Conservation (phyloP, 345 rosid species). For the Acer negundo region DNA sequence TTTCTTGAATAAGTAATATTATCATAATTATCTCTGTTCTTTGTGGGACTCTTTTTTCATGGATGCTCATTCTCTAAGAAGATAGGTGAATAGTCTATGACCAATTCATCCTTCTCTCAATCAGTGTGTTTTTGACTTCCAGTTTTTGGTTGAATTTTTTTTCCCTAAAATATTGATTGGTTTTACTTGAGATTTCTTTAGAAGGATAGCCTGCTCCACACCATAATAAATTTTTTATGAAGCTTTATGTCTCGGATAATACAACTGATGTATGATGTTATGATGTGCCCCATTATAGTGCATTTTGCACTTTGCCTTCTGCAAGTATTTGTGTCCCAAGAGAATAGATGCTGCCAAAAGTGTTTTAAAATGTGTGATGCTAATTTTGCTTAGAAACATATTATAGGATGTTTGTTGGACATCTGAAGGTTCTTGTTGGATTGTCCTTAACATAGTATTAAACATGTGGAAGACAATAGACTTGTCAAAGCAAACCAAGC, state of each 20-base stretch:
- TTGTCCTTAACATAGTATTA: background rate
- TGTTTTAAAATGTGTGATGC: background rate
- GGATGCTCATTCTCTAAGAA: background rate
- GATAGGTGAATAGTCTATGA: background rate
- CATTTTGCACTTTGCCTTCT: background rate
- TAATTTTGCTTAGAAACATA: background rate
- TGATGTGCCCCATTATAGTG: background rate
- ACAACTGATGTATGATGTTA: background rate
- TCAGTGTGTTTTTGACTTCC: background rate
- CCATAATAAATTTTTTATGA: background rate
- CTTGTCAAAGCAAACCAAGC: background rate
- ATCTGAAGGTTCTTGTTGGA: constrained; percentile 1
- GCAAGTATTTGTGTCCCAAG: background rate
- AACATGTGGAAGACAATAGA: background rate
- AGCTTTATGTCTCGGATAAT: background rate
- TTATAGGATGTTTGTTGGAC: background rate
- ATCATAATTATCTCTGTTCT: background rate
- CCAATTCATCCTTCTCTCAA: background rate
- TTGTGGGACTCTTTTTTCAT: background rate
- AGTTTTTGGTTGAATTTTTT: background rate
- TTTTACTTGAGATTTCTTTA: background rate
- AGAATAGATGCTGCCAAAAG: background rate
- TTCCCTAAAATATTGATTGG: background rate
- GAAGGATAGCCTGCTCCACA: background rate
- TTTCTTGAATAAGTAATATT: background rate